Conservation (phyloP, 176 grass and related monocot genomes). For the Phoenix dactylifera region DNA sequence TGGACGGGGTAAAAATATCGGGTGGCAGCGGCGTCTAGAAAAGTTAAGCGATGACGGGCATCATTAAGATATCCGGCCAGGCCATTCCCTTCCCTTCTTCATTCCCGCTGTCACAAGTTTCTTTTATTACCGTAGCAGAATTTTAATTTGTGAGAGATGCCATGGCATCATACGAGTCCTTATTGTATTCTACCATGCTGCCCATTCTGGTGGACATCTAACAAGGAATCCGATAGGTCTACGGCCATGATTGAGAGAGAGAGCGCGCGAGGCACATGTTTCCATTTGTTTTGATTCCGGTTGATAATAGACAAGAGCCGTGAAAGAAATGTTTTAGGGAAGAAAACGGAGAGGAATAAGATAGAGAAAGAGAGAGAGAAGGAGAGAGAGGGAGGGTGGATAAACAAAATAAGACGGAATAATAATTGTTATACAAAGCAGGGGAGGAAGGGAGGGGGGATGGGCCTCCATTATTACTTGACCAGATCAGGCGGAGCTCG, state of each 20-base stretch:
- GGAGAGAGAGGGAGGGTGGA: background rate
- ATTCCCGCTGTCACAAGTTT: no score
- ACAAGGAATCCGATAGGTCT: background rate
- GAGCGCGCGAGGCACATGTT: background rate
- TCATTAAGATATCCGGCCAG: no score
- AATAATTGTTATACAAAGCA: background rate
- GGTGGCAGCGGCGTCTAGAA: no score
- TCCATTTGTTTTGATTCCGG: background rate
- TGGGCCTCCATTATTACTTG: constrained; percentile 26
- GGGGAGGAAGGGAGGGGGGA: background rate
- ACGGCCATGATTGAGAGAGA: constrained; percentile 12
- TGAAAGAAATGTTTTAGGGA: background rate
- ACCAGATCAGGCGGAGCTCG: constrained; percentile 8
- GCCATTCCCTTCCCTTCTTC: no score
- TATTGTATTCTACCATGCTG: background rate
- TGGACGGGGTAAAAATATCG: no score
- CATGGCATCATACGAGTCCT: background rate
- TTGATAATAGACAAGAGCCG: background rate
- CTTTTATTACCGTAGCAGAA: no score
- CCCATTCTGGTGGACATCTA: background rate
- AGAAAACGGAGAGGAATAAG: background rate
- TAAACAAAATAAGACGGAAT: background rate
- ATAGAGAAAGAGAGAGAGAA: background rate
- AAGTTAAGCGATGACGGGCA: no score
- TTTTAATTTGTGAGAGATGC: background rate